These are phyloP conservation scores for Flaveria sonorensis DNA, from an alignment of 129 eudicot genomes.

Conservation along the genomic window DNA sequence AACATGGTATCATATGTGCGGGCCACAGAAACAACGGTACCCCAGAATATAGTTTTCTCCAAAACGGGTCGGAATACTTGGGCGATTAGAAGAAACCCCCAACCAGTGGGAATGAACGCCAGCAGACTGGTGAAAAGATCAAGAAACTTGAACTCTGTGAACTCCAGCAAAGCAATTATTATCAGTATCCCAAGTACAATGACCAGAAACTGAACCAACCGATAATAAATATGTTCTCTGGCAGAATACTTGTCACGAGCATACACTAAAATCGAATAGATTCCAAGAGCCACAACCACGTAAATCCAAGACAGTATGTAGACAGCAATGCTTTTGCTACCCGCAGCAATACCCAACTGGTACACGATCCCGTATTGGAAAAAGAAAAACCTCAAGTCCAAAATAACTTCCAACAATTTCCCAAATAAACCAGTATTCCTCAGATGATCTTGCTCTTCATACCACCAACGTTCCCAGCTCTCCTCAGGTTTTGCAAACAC, in stretches of 20 bases:
- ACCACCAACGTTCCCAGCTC: slow-evolving; percentile 99
- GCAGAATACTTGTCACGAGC: slow-evolving; percentile 81
- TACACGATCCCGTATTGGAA: slow-evolving; percentile 89
- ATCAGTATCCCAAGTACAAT: slow-evolving; percentile 53
- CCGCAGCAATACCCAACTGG: slow-evolving; percentile 84
- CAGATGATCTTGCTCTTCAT: slow-evolving; percentile 92
- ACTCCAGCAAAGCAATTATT: slow-evolving; percentile 59
- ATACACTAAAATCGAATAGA: slow-evolving; percentile 52
- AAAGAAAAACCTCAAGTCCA: slow-evolving; percentile 88
- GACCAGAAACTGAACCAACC: slow-evolving; percentile 84
- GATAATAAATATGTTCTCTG: slow-evolving; percentile 81
- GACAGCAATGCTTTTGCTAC: slow-evolving; percentile 68
- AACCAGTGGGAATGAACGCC: slow-evolving; percentile 95
- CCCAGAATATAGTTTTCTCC: slow-evolving; percentile 68
- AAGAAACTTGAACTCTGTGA: slow-evolving; percentile 60
- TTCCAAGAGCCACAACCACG: slow-evolving; percentile 56
- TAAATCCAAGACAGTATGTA: slow-evolving; percentile 94
- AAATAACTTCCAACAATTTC: slow-evolving; percentile 60
- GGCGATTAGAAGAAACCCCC: slow-evolving; percentile 86
- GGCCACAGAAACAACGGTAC: slow-evolving; percentile 66
- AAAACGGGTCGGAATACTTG: slow-evolving; percentile 73
- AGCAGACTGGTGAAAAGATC: slow-evolving; percentile 76
- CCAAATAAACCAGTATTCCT: slow-evolving; percentile 93
- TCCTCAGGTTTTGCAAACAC: slow-evolving; percentile 82
- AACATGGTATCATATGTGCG: slow-evolving; percentile 81